A percentile compares a stretch with the other conserved stretches of the same genome.
These are phyloP conservation scores for Asclepias syriaca DNA, from an alignment of 257 asterid species.

Conservation along the genomic window DNA sequence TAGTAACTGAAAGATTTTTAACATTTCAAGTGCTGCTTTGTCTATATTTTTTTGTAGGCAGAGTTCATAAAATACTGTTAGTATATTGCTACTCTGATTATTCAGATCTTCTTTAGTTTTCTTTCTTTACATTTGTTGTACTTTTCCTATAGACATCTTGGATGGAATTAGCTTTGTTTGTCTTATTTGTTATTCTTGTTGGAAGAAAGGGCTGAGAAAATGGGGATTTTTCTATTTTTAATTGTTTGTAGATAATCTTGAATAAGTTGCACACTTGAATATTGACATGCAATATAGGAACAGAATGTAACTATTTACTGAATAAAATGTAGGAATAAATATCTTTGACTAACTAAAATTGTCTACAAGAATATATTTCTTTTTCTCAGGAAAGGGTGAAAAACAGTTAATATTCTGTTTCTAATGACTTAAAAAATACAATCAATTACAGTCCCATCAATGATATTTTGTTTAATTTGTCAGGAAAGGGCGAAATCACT, in stretches of 20 bases:
- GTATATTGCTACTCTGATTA: background rate
- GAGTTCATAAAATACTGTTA: background rate
- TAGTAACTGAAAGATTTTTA: background rate
- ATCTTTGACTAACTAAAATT: background rate
- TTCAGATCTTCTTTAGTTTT: background rate
- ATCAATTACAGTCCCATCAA: background rate
- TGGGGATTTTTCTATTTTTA: background rate
- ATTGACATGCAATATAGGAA: background rate
- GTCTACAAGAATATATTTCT: background rate
- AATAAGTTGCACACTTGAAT: background rate
- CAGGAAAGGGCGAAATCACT: conserved; percentile 84
- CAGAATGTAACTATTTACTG: background rate
- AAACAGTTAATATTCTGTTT: conserved; percentile 38
- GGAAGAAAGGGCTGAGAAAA: background rate
- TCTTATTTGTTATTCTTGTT: background rate
- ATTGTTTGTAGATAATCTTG: background rate
- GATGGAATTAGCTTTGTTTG: background rate
- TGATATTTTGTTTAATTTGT: conserved; percentile 9
- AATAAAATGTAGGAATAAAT: background rate
- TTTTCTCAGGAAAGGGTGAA: conserved; percentile 63
- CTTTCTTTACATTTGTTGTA: background rate
- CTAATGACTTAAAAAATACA: background rate
- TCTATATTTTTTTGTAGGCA: background rate
- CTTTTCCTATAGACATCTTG: background rate
- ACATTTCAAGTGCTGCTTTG: background rate